phyloP scores from a whole-genome alignment of 345 rosid species.

The Aurinia saxatilis region DNA sequence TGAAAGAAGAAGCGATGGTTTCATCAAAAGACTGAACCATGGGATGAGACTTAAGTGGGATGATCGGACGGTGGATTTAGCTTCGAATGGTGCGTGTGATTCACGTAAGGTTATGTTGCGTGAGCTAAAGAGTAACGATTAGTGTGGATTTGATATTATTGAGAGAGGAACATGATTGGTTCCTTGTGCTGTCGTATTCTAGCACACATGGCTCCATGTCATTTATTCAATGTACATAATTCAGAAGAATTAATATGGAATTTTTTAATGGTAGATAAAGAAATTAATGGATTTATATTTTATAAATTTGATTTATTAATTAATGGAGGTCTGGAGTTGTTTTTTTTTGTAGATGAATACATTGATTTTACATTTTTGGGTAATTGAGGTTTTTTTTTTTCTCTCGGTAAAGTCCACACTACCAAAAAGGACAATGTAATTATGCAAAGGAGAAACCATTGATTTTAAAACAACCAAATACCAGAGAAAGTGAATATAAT shows the following conservation, averaged over 20 bases:
- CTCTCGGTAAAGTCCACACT: not conserved
- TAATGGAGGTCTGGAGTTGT: too few species aligned
- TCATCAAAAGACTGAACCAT: slow-evolving; percentile 44
- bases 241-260: too few species aligned
- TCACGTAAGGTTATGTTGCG: slow-evolving; percentile 16
- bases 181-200: not conserved
- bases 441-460: not conserved
- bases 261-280: too few species aligned
- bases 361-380: too few species aligned
- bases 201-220: slow-evolving; percentile 26
- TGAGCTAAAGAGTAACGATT: not conserved
- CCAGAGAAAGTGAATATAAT: too few species aligned
- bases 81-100: slow-evolving; percentile 27
- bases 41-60: slow-evolving; percentile 34
- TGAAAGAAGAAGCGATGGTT: slow-evolving; percentile 34
- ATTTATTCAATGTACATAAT: not conserved
- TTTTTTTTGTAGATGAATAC: too few species aligned
- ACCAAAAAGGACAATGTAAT: not conserved
- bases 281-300: not conserved
- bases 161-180: slow-evolving; percentile 26
- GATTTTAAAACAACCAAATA: not conserved
- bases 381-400: too few species aligned
- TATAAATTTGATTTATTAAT: too few species aligned
- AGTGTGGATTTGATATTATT: slow-evolving; percentile 7
- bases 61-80: slow-evolving; percentile 34